Base-by-base conservation (phyloP, 73 alveolate species). In the Paramecium pentaurelia region DNA sequence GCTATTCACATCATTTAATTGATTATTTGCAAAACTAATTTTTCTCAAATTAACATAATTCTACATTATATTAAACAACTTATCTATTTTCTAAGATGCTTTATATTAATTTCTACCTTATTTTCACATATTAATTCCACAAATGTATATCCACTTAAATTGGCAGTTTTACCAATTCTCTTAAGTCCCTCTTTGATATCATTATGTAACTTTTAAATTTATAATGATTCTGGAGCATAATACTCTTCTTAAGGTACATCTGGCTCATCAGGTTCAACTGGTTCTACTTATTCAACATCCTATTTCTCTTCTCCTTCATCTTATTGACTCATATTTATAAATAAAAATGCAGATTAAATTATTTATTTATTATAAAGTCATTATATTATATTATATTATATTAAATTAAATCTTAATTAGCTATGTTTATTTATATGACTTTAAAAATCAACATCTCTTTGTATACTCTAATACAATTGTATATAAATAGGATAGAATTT, bases 121-220 rank as follows among this genome's bases (percentile, higher is more conserved):
- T 71, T 45, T 54, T 89, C 94, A 51, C 94, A 89, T 18, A 42
- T 38, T 64, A 89, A 42, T 71, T 89, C 88, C 28, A 89, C 94
- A 28, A 42, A 44, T 20, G 91, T 27, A 49, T 89, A 89, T 9
- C 84, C 84, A 51, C 51, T 45, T 32, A 84, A 38, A 71, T 77
- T 54, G 71, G 86, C 38, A 30, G 88, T 71, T 73, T 89, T 89
- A n/a, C 94, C 92, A 89, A 89, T 89, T 71, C 92, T 89, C 45
- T 89, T 83, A 20, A 89, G 18, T 40, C 92, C 77, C 12, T 44
- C 88, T 45, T 89, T 68, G 7, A 89, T 71, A 28, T 37, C 38
- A 32, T 89, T 54, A 28, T 68, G 77, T 47, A 83, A 36, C 36
- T 37, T 58, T 89, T 64, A 25, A 25, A 60, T 68, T 45, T 71